Evolutionary conservation across 306 rosid species (phyloP).

Genomic region (Cicer cuneatum): DNA sequence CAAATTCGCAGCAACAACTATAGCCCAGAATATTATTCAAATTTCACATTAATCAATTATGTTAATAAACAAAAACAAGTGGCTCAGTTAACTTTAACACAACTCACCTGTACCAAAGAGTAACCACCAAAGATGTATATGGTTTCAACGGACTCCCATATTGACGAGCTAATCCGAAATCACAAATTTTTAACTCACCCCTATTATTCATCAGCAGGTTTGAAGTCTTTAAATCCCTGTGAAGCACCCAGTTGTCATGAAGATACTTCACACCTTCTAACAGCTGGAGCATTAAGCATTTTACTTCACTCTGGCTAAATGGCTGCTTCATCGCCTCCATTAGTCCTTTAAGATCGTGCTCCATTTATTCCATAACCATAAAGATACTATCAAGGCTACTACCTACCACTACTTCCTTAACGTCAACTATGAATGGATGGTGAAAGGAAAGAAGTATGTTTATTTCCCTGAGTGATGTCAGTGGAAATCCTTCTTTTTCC

Average conservation of each 20-base stretch:
- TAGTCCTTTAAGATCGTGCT: slow-evolving; percentile 94
- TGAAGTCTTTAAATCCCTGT: slow-evolving; percentile 95
- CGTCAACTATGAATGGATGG: slow-evolving; percentile 92
- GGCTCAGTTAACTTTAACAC: slow-evolving; percentile 16
- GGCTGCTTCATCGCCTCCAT: slow-evolving; percentile 99
- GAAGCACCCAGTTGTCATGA: slow-evolving; percentile 99
- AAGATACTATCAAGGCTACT: slow-evolving; percentile 97
- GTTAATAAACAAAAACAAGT: slow-evolving; percentile 15
- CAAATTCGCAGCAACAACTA: slow-evolving; percentile 15
- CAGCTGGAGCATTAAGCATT: slow-evolving; percentile 95
- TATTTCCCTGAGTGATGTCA: slow-evolving; percentile 98
- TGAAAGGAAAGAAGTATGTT: slow-evolving; percentile 98
- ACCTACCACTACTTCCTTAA: slow-evolving; percentile 98
- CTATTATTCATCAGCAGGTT: slow-evolving; percentile 89
- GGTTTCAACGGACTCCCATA: slow-evolving; percentile 99
- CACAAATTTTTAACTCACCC: slow-evolving; percentile 97
- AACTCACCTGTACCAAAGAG: slow-evolving; percentile 96
- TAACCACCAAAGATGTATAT: slow-evolving; percentile 95
- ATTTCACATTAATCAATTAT: slow-evolving; percentile 1
- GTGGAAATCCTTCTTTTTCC: slow-evolving; percentile 96
- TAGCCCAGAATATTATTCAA: slow-evolving; percentile 10
- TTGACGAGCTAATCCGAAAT: slow-evolving; percentile 97
- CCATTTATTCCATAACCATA: slow-evolving; percentile 99
- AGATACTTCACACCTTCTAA: slow-evolving; percentile 95
- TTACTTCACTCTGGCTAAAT: slow-evolving; percentile 98